A percentile compares a stretch with the other conserved stretches of the same genome.
phyloP scores from a whole-genome alignment of 371 early-diverging fungal species.

The Syncephalastrum monosporum region DNA sequence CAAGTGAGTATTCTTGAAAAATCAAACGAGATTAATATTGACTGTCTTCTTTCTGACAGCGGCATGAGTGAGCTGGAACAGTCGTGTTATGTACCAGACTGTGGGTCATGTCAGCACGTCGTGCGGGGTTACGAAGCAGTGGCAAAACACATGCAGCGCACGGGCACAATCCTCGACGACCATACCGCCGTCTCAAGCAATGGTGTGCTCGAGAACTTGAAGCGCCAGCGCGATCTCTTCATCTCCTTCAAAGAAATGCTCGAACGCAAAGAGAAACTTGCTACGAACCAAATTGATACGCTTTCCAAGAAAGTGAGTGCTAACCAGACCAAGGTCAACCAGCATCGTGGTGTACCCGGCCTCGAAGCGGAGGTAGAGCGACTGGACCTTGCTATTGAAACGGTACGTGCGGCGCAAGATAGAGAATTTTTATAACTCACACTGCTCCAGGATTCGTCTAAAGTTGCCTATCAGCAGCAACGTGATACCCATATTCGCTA shows the following conservation, averaged over 20 bases:
- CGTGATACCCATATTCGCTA: slow-evolving; percentile 36
- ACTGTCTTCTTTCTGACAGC: slow-evolving; percentile 19
- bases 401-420: neutral
- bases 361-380: slow-evolving; percentile 17
- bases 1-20: slow-evolving; percentile 32
- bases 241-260: slow-evolving; percentile 42
- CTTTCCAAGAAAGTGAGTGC: slow-evolving; percentile 27
- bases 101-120: slow-evolving; percentile 48
- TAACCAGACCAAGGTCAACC: slow-evolving; percentile 32
- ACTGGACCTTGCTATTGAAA: slow-evolving; percentile 8
- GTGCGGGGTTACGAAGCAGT: slow-evolving; percentile 50
- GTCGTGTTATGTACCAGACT: slow-evolving; percentile 47
- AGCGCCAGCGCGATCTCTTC: slow-evolving; percentile 57
- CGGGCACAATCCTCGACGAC: slow-evolving; percentile 44
- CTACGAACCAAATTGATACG: slow-evolving; percentile 22
- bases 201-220: slow-evolving; percentile 56
- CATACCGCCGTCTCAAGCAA: slow-evolving; percentile 38
- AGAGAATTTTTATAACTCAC: neutral
- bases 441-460: slow-evolving; percentile 17
- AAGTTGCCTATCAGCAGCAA: slow-evolving; percentile 27
- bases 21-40: neutral
- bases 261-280: slow-evolving; percentile 20
- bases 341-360: slow-evolving; percentile 36
- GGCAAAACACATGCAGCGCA: slow-evolving; percentile 39
- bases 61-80: slow-evolving; percentile 50